A percentile compares a stretch with the other conserved stretches of the same genome.
phyloP scores from a whole-genome alignment of 2,329 filamentous ascomycete species.

The Scytalidium sp. region DNA sequence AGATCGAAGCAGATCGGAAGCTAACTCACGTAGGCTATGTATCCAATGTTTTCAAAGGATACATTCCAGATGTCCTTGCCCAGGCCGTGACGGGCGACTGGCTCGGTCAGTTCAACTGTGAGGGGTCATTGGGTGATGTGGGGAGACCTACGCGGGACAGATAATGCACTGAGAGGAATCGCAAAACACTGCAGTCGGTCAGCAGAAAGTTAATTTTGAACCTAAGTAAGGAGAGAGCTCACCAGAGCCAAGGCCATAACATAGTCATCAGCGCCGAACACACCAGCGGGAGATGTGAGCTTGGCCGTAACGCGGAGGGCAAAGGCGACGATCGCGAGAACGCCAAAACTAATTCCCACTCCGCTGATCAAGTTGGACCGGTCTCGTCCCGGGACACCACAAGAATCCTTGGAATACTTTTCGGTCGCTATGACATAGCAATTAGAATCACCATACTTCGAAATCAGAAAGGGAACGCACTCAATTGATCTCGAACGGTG shows the following conservation, averaged over 20 bases:
- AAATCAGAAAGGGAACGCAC: neutral
- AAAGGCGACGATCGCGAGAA: neutral
- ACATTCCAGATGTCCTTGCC: neutral
- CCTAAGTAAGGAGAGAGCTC: neutral
- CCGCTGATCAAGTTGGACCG: neutral
- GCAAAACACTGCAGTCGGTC: neutral
- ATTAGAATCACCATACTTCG: too few species aligned
- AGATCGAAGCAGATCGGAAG: neutral
- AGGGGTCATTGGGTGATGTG: neutral
- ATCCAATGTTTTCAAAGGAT: neutral
- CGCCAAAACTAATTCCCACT: neutral
- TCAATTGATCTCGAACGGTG: neutral
- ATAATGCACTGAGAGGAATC: neutral
- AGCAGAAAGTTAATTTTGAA: neutral
- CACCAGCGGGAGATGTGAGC: neutral
- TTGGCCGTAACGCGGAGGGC: neutral
- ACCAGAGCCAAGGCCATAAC: constrained; percentile 3
- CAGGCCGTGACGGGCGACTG: neutral
- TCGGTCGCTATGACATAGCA: neutral
- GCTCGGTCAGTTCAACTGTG: neutral
- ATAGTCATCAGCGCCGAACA: constrained; percentile 4
- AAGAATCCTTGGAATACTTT: constrained; percentile 2
- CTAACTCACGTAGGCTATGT: neutral
- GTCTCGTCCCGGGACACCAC: neutral
- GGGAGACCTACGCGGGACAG: neutral